phyloP scores from a whole-genome alignment of 176 grass and related monocot species.

The Avena atlantica region DNA sequence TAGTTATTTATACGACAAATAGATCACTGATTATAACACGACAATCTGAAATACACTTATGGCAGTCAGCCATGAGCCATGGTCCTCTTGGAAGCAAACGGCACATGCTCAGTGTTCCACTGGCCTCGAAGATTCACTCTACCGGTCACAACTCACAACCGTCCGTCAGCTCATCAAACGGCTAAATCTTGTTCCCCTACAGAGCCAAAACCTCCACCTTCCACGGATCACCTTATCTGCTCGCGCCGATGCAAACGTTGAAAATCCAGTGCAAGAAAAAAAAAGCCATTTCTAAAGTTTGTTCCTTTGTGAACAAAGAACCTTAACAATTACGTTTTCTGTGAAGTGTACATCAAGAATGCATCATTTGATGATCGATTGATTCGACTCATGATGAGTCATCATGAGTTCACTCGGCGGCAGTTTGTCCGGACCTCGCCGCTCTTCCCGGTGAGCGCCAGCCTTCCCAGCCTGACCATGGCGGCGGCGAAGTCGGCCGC shows the following conservation, averaged over 20 bases:
- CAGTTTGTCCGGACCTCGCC: slow-evolving; percentile 76
- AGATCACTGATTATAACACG: no score
- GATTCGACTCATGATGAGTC: slow-evolving; percentile 31
- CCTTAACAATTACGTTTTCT: background rate
- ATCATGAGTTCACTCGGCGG: slow-evolving; percentile 52
- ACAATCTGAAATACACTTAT: background rate
- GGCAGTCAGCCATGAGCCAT: background rate
- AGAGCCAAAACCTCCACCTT: background rate
- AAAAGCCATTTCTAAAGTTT: background rate
- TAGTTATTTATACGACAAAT: no score
- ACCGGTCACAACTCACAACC: background rate
- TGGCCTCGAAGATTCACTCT: background rate
- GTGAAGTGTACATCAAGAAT: background rate
- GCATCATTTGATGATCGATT: background rate
- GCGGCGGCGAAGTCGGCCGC: slow-evolving; percentile 59
- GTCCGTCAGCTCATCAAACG: background rate
- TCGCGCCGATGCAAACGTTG: background rate
- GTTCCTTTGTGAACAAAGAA: background rate
- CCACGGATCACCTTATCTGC: background rate
- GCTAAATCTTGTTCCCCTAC: background rate
- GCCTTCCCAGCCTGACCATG: slow-evolving; percentile 65
- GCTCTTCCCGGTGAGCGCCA: slow-evolving; percentile 42
- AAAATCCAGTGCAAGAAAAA: background rate
- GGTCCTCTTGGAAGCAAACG: background rate
- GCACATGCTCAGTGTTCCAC: background rate